Conservation (phyloP, 768 basidiomycete genomes). For the Panaeolus papilionaceus region DNA sequence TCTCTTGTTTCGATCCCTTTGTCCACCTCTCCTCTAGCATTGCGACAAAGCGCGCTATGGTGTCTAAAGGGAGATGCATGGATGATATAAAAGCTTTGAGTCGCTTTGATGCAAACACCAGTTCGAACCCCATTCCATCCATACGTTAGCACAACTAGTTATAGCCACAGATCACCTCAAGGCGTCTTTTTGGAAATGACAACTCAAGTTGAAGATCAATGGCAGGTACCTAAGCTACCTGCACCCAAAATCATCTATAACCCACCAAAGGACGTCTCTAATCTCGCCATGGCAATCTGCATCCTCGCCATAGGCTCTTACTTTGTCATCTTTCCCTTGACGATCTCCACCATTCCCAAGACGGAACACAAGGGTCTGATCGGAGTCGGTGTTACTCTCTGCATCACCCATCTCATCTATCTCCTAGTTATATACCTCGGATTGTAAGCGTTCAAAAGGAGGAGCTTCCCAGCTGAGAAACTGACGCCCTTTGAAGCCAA, state of each 20-base stretch:
- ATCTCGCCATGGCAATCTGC: background rate
- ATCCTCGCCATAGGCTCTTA: background rate
- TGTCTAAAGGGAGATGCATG: no score
- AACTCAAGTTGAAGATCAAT: no score
- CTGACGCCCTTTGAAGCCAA: no score
- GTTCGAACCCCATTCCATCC: no score
- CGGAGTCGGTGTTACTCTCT: background rate
- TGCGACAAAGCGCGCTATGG: no score
- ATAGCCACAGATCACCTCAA: no score
- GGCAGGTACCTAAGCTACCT: background rate
- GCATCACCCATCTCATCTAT: background rate
- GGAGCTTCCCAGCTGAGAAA: background rate
- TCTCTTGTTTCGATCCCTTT: no score
- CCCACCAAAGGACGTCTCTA: conserved; percentile 5
- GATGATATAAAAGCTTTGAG: no score
- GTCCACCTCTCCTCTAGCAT: no score
- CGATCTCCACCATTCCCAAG: background rate
- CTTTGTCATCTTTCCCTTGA: background rate
- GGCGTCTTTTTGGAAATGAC: no score
- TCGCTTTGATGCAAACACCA: no score
- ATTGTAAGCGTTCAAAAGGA: background rate
- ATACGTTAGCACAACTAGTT: no score
- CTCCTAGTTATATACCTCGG: background rate
- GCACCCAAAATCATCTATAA: background rate
- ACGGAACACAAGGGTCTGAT: background rate